Conservation (phyloP, 345 rosid species). For the Physaria fendleri region DNA sequence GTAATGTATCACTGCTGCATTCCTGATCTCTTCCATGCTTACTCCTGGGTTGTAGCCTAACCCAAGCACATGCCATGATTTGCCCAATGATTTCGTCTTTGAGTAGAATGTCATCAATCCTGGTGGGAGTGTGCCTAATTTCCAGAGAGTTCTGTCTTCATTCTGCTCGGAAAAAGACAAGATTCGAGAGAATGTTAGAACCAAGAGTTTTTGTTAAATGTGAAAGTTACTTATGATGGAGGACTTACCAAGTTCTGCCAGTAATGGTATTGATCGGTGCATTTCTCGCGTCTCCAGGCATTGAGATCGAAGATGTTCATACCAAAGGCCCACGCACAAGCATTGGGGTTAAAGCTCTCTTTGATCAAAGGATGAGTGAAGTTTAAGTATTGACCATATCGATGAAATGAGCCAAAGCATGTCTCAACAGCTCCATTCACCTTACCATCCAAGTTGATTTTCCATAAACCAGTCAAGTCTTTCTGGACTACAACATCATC, state of each 20-base stretch:
- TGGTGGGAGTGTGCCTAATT: constrained; percentile 64
- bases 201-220: not conserved
- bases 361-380: constrained; percentile 65
- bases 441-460: constrained; percentile 75
- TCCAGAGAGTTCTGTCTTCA: constrained; percentile 66
- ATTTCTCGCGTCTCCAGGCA: constrained; percentile 74
- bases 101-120: constrained; percentile 87
- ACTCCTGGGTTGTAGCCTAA: constrained; percentile 89
- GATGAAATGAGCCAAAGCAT: constrained; percentile 90
- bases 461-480: constrained; percentile 82
- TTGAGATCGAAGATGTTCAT: constrained; percentile 88
- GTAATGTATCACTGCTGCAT: constrained; percentile 86
- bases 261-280: constrained; percentile 49
- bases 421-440: constrained; percentile 95
- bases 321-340: constrained; percentile 96
- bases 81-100: constrained; percentile 73
- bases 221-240: not conserved
- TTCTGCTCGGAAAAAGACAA: constrained; percentile 35
- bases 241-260: constrained; percentile 62
- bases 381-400: constrained; percentile 65
- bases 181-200: not conserved
- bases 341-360: constrained; percentile 63
- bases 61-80: constrained; percentile 90
- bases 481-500: constrained; percentile 95
- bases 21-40: constrained; percentile 73